These are phyloP conservation scores for Cynanchum wilfordii DNA, from an alignment of 257 asterid genomes.

Conservation along the genomic window DNA sequence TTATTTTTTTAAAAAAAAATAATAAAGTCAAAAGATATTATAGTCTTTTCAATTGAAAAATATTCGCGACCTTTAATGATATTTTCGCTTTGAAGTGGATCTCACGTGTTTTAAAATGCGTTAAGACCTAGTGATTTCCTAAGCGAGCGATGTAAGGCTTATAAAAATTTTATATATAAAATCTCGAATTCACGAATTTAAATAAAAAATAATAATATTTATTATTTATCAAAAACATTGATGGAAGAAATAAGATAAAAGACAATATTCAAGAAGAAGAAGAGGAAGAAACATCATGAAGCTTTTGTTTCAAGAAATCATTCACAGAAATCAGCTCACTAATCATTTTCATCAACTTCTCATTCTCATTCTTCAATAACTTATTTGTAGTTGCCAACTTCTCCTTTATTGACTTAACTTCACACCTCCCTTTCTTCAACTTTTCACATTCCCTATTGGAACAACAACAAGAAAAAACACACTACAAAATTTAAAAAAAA, in stretches of 20 bases:
- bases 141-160: too few relatives aligned
- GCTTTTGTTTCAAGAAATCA: slow-evolving; percentile 1
- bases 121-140: too few relatives aligned
- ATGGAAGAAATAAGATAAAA: not conserved
- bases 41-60: too few relatives aligned
- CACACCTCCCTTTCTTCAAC: not conserved
- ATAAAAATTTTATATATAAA: too few relatives aligned
- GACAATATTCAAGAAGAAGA: not conserved
- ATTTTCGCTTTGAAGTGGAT: too few relatives aligned
- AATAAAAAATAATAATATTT: too few relatives aligned
- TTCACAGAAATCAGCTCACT: not conserved
- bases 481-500: too few relatives aligned
- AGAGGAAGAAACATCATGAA: not conserved
- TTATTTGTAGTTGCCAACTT: slow-evolving; percentile 1
- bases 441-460: not conserved
- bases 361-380: slow-evolving; percentile 8
- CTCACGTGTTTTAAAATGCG: too few relatives aligned
- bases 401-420: not conserved
- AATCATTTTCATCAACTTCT: not conserved
- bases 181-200: too few relatives aligned
- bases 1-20: too few relatives aligned
- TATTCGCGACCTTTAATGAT: too few relatives aligned
- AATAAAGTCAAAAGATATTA: too few relatives aligned
- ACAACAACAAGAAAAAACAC: not conserved
- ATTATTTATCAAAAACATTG: not conserved